Evolutionary conservation across 2,329 filamentous ascomycete species (phyloP), one percentile per base, ranked within the genome.

Genomic region (Neodidymelliopsis sp.): DNA sequence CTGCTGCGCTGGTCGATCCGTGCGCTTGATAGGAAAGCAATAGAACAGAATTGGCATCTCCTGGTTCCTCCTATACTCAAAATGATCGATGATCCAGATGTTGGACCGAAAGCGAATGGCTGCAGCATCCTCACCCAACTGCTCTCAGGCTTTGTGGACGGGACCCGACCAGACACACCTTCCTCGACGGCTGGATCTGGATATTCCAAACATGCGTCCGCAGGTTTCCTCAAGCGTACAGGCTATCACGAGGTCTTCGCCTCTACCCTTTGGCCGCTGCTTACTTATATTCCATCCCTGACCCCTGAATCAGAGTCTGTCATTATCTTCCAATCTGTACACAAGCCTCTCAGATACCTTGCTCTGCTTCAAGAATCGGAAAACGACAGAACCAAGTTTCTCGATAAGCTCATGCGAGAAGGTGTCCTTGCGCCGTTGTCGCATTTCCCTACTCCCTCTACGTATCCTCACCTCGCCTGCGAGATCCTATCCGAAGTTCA

Each of bases 211-310:
- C 19, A 50, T 2, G 13, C 36, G 13, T 31, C 80, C 84, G 55
- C 74, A 1, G 65, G 71, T 4, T 76, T 87, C 2, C 77, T 92
- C 20, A 40, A 41, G 10, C 33, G 70, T 70, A 10, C 77, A 78
- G 34, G 89, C 1, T 81, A 93, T 6, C 81, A 80, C 16, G 74
- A 79, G 11, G 81, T 93, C 19, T 87, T 93, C 53, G 81, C 87
- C 62, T 82, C 90, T 15, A 82, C 86, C 3, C 73, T 90, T 2
- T 81, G 86, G 56, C 89, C 90, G 0, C 84, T 86, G 25, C 80
- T 96, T n/a, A 79, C 87, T 6, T 89, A 85, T 61, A 79, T 96
- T 5, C 92, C 93, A 0, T 84, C 81, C 10, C 76, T 96, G 30
- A 96, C 90, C 0, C 85, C 89, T 0, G 87, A 90, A 62, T 67